Evolutionary conservation across 257 asterid genomes (phyloP).

Genomic region (Anisodus acutangulus): DNA sequence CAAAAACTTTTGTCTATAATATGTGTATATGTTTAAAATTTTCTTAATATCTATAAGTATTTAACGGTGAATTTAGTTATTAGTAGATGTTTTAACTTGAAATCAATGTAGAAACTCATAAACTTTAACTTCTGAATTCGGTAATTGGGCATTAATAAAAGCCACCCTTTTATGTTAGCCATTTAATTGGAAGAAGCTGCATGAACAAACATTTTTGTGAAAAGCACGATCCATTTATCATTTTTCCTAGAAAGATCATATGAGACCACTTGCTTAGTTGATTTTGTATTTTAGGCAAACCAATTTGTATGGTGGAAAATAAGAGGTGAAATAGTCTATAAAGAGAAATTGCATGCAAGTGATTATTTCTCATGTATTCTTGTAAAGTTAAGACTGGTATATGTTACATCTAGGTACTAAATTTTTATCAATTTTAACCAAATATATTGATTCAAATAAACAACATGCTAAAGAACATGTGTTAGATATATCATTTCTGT

Average conservation of each 20-base stretch:
- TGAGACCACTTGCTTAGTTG: not conserved
- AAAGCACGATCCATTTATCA: no score
- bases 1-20: no score
- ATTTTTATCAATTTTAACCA: not conserved
- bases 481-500: no score
- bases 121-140: no score
- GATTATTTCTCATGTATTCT: not conserved
- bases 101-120: no score
- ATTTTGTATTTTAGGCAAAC: not conserved
- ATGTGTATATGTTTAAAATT: no score
- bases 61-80: no score
- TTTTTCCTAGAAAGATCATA: not conserved
- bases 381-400: not conserved
- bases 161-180: constrained; percentile 15
- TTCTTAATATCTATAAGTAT: no score
- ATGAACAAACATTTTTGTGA: not conserved
- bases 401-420: not conserved
- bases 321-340: not conserved
- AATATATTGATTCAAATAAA: not conserved
- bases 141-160: not conserved
- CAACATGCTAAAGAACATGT: no score
- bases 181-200: not conserved
- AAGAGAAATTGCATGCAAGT: not conserved
- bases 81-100: no score
- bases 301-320: not conserved